A percentile compares a stretch with the other conserved stretches of the same genome.
These are phyloP conservation scores for Pseudomassariella vexata DNA, from an alignment of 2,329 filamentous ascomycete species.

Conservation along the genomic window DNA sequence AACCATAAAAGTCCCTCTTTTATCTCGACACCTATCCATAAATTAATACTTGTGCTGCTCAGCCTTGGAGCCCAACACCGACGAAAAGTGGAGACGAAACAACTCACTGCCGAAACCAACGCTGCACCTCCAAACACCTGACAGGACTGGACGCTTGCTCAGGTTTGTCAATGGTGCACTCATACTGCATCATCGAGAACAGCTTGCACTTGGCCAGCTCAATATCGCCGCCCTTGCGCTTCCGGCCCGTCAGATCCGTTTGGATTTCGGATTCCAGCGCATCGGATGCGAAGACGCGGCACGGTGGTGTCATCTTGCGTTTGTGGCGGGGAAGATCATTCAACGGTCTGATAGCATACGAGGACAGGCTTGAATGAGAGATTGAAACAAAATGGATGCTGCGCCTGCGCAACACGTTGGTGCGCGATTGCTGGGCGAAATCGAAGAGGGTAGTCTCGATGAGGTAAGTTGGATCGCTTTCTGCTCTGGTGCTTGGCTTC, in stretches of 20 bases:
- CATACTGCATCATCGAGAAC: conserved; percentile 54
- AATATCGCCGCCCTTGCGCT: conserved; percentile 41
- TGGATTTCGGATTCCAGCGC: conserved; percentile 46
- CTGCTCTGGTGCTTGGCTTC: neutral
- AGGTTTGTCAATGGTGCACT: conserved; percentile 48
- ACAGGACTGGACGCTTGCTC: conserved; percentile 39
- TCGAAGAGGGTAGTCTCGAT: conserved; percentile 53
- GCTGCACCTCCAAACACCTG: conserved; percentile 50
- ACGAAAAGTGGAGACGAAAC: conserved; percentile 1
- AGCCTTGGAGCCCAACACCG: neutral
- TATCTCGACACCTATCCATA: conserved; percentile 48
- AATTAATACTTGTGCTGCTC: neutral
- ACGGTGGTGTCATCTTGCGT: conserved; percentile 50
- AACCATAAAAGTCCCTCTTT: conserved; percentile 50
- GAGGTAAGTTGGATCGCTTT: conserved; percentile 37
- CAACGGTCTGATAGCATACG: conserved; percentile 6
- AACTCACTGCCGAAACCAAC: conserved; percentile 55
- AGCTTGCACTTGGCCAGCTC: conserved; percentile 52
- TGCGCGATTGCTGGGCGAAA: conserved; percentile 43
- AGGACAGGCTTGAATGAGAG: conserved; percentile 10
- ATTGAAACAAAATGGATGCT: conserved; percentile 19
- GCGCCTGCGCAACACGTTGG: conserved; percentile 38
- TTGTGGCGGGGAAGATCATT: neutral
- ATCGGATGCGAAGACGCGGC: conserved; percentile 46
- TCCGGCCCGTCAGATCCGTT: conserved; percentile 39